Conservation (phyloP, 306 rosid species). For the Prunus padus region DNA sequence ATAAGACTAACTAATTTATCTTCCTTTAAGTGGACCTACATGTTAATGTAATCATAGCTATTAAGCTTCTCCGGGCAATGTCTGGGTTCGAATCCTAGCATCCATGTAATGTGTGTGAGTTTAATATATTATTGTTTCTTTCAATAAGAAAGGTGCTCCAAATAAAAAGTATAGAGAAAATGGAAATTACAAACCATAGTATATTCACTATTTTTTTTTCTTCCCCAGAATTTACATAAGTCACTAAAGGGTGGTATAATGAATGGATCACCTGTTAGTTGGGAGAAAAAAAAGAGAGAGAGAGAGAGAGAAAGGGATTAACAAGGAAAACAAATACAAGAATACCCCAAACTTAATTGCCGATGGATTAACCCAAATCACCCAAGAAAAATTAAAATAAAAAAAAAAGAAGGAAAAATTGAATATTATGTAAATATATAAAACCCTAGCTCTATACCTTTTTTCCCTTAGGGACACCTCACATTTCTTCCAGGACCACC, state of each 20-base stretch:
- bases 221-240: slow-evolving; percentile 55
- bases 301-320: slow-evolving; percentile 14
- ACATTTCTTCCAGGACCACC: slow-evolving; percentile 98
- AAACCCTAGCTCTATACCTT: slow-evolving; percentile 33
- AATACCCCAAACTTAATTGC: slow-evolving; percentile 46
- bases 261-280: slow-evolving; percentile 58
- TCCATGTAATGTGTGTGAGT: no score
- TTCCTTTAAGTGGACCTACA: slow-evolving; percentile 7
- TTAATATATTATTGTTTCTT: no score
- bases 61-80: no score
- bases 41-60: background rate
- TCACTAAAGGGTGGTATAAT: slow-evolving; percentile 42
- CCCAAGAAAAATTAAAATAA: slow-evolving; percentile 10
- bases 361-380: slow-evolving; percentile 58
- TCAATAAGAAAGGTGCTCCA: accelerated
- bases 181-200: slow-evolving; percentile 34
- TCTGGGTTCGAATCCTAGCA: background rate
- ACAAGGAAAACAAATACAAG: slow-evolving; percentile 42
- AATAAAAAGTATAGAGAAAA: background rate
- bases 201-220: slow-evolving; percentile 55
- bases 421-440: slow-evolving; percentile 17
- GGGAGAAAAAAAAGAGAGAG: background rate
- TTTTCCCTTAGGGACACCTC: slow-evolving; percentile 66
- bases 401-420: background rate
- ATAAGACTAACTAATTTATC: background rate